A percentile compares a stretch with the other conserved stretches of the same genome.
These are phyloP conservation scores for Nidularia sp. DNA, from an alignment of 768 basidiomycete species.

Conservation along the genomic window DNA sequence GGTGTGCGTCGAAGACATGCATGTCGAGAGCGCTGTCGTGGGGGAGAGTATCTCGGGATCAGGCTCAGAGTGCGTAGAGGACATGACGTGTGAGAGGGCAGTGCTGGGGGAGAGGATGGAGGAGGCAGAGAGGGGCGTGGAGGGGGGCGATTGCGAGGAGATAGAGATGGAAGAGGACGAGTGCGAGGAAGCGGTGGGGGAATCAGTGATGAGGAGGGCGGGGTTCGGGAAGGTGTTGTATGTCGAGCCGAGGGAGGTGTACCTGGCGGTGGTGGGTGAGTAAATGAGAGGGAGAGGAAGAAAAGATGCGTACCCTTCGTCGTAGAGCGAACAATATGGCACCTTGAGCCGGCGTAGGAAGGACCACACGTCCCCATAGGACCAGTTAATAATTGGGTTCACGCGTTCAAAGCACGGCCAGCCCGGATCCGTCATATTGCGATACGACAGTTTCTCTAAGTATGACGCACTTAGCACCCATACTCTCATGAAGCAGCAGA, in stretches of 20 bases:
- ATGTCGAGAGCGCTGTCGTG: conserved; percentile 20
- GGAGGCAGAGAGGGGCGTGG: conserved; percentile 13
- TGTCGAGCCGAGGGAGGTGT: conserved; percentile 94
- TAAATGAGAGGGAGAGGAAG: neutral
- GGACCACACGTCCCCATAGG: conserved; percentile 84
- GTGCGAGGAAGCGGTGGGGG: neutral
- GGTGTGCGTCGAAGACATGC: conserved; percentile 24
- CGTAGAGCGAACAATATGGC: conserved; percentile 87
- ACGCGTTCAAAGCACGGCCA: conserved; percentile 92
- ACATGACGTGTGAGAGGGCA: conserved; percentile 17
- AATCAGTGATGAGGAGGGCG: conserved; percentile 46
- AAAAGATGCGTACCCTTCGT: conserved; percentile 67
- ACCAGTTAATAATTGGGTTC: conserved; percentile 96
- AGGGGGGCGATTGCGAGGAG: conserved; percentile 4
- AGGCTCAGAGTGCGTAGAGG: conserved; percentile 11
- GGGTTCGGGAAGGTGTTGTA: conserved; percentile 95
- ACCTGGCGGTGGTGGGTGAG: conserved; percentile 43
- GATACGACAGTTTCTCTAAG: conserved; percentile 65
- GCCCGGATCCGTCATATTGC: conserved; percentile 77
- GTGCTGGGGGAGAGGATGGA: conserved; percentile 18
- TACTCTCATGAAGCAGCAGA: neutral
- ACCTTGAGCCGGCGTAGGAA: conserved; percentile 74
- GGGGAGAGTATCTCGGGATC: conserved; percentile 15
- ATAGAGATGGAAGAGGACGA: neutral
- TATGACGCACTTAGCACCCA: conserved; percentile 1